phyloP scores from a whole-genome alignment of 495 filamentous ascomycete species.

The Extremus antarcticus region DNA sequence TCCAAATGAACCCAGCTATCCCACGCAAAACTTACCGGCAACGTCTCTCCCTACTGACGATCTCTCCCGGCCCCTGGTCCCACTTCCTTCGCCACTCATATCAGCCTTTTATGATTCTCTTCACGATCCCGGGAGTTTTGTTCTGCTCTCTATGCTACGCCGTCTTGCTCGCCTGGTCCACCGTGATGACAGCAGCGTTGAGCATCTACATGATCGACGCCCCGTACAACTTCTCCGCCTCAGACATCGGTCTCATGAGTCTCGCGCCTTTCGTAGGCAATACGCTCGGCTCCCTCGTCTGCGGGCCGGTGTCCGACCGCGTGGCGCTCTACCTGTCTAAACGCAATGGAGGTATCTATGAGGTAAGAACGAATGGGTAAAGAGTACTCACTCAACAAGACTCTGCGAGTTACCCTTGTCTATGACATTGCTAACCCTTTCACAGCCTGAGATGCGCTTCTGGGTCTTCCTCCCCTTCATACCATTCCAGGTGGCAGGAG shows the following conservation, averaged over 20 bases:
- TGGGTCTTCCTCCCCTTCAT: constrained; percentile 16
- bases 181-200: constrained; percentile 11
- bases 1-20: constrained; percentile 7
- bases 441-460: constrained; percentile 16
- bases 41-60: constrained; percentile 3
- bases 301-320: constrained; percentile 6
- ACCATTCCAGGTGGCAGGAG: constrained; percentile 10
- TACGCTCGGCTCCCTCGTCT: constrained; percentile 8
- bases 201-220: constrained; percentile 11
- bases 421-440: too few relatives aligned
- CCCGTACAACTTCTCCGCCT: constrained; percentile 16
- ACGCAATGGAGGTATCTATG: constrained; percentile 14
- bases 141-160: constrained; percentile 12
- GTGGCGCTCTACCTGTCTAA: constrained; percentile 8
- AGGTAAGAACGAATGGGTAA: too few relatives aligned
- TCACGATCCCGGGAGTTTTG: constrained; percentile 8
- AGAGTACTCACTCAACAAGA: too few relatives aligned
- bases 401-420: too few relatives aligned
- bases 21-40: constrained; percentile 14
- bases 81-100: constrained; percentile 11
- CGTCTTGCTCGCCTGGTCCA: constrained; percentile 8
- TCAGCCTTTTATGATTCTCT: constrained; percentile 13
- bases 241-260: constrained; percentile 16
- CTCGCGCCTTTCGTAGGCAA: constrained; percentile 8
- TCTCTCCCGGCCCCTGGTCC: constrained; percentile 7